A percentile compares a stretch with the other conserved stretches of the same genome.
Conservation (phyloP, 805 yeast species). For the Saccharomycopsis selenospora region DNA sequence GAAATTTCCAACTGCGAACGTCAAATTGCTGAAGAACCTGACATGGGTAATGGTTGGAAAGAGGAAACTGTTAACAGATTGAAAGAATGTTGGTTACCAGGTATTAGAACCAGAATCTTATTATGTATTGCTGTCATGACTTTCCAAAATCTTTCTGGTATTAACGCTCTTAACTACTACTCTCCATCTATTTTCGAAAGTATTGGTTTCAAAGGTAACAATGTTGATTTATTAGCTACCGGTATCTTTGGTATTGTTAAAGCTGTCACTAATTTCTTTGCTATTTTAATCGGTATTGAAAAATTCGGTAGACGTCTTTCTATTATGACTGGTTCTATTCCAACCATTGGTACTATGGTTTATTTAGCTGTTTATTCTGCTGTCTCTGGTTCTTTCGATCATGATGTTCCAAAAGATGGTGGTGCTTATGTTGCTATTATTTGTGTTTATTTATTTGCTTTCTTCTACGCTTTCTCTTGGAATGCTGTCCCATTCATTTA, state of each 20-base stretch:
- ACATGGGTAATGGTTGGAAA: slow-evolving; percentile 9
- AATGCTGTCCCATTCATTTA: slow-evolving; percentile 42
- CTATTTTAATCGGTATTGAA: slow-evolving; percentile 42
- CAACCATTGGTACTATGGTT: slow-evolving; percentile 40
- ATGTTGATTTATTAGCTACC: slow-evolving; percentile 42
- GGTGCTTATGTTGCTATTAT: slow-evolving; percentile 40
- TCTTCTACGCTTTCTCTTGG: slow-evolving; percentile 38
- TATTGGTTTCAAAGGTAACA: slow-evolving; percentile 40
- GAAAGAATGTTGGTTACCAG: slow-evolving; percentile 5
- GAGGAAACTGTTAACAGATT: neutral
- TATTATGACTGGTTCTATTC: slow-evolving; percentile 32
- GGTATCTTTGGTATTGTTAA: slow-evolving; percentile 48
- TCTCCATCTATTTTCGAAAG: slow-evolving; percentile 46
- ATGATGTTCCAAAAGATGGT: slow-evolving; percentile 26
- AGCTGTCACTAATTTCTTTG: slow-evolving; percentile 36
- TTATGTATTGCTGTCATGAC: slow-evolving; percentile 18
- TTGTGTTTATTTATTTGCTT: slow-evolving; percentile 40
- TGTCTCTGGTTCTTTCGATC: slow-evolving; percentile 31
- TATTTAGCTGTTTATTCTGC: slow-evolving; percentile 43
- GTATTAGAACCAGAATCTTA: slow-evolving; percentile 5
- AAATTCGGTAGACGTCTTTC: slow-evolving; percentile 39
- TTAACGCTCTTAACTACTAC: slow-evolving; percentile 45
- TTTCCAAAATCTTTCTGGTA: slow-evolving; percentile 38
- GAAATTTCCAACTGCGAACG: slow-evolving; percentile 29
- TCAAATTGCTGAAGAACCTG: slow-evolving; percentile 13